A percentile compares a stretch with the other conserved stretches of the same genome.
Evolutionary conservation across 1,284 basidiomycete species (phyloP).

Genomic region (Trametes hirsuta): DNA sequence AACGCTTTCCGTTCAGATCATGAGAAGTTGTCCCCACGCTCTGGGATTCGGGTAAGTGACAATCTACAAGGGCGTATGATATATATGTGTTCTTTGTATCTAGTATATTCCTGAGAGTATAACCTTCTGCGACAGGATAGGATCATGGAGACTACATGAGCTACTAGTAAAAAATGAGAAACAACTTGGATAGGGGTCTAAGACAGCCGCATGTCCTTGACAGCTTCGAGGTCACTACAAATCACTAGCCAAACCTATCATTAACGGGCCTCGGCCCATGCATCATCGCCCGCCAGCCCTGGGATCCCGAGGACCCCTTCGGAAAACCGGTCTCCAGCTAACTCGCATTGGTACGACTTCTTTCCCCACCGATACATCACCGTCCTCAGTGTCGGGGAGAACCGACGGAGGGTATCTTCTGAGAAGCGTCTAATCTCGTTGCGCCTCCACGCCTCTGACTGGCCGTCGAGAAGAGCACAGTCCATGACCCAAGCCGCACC

Average conservation of each 20-base stretch:
- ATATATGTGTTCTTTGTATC: too few relatives aligned
- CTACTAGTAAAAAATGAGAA: too few relatives aligned
- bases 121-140: too few relatives aligned
- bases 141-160: too few relatives aligned
- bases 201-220: too few relatives aligned
- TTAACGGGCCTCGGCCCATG: background rate
- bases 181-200: too few relatives aligned
- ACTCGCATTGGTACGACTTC: background rate
- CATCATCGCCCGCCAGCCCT: background rate
- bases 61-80: too few relatives aligned
- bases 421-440: background rate
- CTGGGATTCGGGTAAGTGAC: too few relatives aligned
- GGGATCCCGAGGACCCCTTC: background rate
- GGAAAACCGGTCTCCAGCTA: background rate
- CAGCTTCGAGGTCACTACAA: too few relatives aligned
- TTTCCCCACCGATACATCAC: background rate
- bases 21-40: background rate
- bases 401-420: background rate
- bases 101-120: background rate
- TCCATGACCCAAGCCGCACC: conserved; percentile 1
- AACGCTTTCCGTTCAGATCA: background rate
- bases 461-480: background rate
- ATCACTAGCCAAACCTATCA: too few relatives aligned
- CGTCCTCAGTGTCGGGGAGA: background rate
- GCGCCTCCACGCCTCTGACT: background rate